A percentile compares a stretch with the other conserved stretches of the same genome.
These are phyloP conservation scores for Blastobotrys aristatus DNA, from an alignment of 1,139 yeast species.

Conservation along the genomic window DNA sequence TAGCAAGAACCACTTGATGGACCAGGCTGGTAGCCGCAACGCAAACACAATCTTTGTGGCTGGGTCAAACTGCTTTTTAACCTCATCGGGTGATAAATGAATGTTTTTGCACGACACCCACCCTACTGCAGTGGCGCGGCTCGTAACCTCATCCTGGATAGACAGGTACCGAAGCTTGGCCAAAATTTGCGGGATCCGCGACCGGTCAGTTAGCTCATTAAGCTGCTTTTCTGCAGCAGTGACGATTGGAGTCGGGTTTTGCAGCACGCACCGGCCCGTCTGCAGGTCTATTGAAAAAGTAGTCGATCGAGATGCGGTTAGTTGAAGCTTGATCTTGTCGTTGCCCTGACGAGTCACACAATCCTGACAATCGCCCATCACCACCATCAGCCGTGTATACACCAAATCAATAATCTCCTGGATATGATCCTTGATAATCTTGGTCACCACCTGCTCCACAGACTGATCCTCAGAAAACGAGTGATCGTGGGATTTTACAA, in stretches of 20 bases:
- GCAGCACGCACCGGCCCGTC: conserved; percentile 32
- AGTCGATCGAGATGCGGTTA: conserved; percentile 27
- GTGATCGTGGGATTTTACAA: conserved; percentile 25
- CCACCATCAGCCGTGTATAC: conserved; percentile 17
- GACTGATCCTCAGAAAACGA: conserved; percentile 27
- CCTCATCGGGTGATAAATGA: conserved; percentile 25
- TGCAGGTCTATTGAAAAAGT: conserved; percentile 30
- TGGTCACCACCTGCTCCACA: conserved; percentile 29
- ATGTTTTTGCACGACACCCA: conserved; percentile 32
- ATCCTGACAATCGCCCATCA: conserved; percentile 9
- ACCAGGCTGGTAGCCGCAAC: conserved; percentile 33
- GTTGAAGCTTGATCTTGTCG: conserved; percentile 22
- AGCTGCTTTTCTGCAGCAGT: conserved; percentile 30
- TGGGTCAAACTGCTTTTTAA: conserved; percentile 24
- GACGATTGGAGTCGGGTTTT: conserved; percentile 30
- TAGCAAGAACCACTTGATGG: conserved; percentile 35
- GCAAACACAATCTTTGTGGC: conserved; percentile 28
- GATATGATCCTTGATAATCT: conserved; percentile 29
- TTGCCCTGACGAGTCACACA: neutral
- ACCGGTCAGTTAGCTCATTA: conserved; percentile 29
- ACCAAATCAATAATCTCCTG: conserved; percentile 27
- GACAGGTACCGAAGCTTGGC: conserved; percentile 30
- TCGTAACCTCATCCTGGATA: conserved; percentile 32
- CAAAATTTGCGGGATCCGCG: conserved; percentile 27
- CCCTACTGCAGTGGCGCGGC: conserved; percentile 32